Percentiles rank a stretch among this genome's conserved stretches.
phyloP scores from a whole-genome alignment of 2,329 filamentous ascomycete species.

The Penicillium sp. region DNA sequence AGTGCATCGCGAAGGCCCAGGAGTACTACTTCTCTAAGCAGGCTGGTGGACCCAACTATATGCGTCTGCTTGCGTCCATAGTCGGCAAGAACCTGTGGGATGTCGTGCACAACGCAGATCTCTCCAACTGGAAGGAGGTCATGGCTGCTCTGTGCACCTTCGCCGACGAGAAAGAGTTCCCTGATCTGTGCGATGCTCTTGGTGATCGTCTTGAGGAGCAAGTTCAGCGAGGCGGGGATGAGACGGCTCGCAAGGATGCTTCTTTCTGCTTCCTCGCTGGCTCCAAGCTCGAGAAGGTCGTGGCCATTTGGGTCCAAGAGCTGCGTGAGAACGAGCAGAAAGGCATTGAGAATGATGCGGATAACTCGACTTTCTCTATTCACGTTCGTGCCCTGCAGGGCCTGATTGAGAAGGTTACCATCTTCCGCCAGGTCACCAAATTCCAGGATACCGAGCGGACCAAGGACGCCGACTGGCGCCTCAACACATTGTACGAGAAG shows the following conservation, averaged over 20 bases:
- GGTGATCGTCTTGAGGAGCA: conserved; percentile 86
- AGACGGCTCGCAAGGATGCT: conserved; percentile 75
- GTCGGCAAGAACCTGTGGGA: conserved; percentile 98
- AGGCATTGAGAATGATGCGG: conserved; percentile 68
- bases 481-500: conserved; percentile 85
- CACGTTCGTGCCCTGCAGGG: conserved; percentile 87
- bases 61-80: conserved; percentile 86
- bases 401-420: conserved; percentile 97
- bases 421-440: conserved; percentile 92
- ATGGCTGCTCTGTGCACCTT: conserved; percentile 97
- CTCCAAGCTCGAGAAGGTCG: conserved; percentile 96
- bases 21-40: conserved; percentile 86
- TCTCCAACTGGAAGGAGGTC: conserved; percentile 93
- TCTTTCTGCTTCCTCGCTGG: conserved; percentile 96
- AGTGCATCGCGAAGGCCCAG: conserved; percentile 92
- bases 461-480: conserved; percentile 82
- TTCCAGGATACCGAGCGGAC: conserved; percentile 79
- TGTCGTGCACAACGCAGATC: conserved; percentile 91
- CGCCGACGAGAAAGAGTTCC: conserved; percentile 86
- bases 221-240: conserved; percentile 58
- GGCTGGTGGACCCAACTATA: conserved; percentile 82
- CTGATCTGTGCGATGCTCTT: conserved; percentile 91
- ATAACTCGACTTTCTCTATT: conserved; percentile 85
- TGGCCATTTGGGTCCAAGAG: conserved; percentile 90
- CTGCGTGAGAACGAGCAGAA: conserved; percentile 81